These are phyloP conservation scores for Boletus rubescentipes DNA, from an alignment of 768 basidiomycete genomes.

Conservation along the genomic window DNA sequence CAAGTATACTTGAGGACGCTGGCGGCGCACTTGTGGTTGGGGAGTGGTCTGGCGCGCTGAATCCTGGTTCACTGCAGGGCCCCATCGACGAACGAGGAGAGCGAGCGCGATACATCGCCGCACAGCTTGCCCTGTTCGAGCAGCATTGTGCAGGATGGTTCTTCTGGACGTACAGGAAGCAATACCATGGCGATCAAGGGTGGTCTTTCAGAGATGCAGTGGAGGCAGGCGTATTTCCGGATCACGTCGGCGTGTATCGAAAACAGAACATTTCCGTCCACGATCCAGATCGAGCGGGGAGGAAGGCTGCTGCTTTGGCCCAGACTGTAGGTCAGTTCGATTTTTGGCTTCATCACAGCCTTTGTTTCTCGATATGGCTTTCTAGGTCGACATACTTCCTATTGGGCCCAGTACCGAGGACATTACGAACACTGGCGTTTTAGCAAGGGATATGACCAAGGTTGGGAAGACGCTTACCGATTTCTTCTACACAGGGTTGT, in stretches of 20 bases:
- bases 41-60: constrained; percentile 79
- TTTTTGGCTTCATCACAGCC: constrained; percentile 17
- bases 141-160: constrained; percentile 68
- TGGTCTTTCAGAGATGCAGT: constrained; percentile 74
- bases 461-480: constrained; percentile 69
- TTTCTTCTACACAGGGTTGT: constrained; percentile 44
- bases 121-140: constrained; percentile 69
- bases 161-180: constrained; percentile 86
- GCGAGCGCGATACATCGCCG: constrained; percentile 50
- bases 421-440: constrained; percentile 70
- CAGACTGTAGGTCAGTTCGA: constrained; percentile 34
- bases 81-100: constrained; percentile 42
- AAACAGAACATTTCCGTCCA: constrained; percentile 20
- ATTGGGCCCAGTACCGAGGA: constrained; percentile 50
- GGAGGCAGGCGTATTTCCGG: constrained; percentile 60
- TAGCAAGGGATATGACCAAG: constrained; percentile 58
- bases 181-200: constrained; percentile 60
- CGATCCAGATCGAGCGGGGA: constrained; percentile 17
- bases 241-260: constrained; percentile 43
- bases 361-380: constrained; percentile 8
- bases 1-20: constrained; percentile 33
- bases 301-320: constrained; percentile 31
- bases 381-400: constrained; percentile 39
- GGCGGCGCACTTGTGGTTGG: constrained; percentile 65
- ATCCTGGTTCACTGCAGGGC: constrained; percentile 58